Conservation (phyloP, 116 monocot genomes). For the Phalaenopsis hybrid region DNA sequence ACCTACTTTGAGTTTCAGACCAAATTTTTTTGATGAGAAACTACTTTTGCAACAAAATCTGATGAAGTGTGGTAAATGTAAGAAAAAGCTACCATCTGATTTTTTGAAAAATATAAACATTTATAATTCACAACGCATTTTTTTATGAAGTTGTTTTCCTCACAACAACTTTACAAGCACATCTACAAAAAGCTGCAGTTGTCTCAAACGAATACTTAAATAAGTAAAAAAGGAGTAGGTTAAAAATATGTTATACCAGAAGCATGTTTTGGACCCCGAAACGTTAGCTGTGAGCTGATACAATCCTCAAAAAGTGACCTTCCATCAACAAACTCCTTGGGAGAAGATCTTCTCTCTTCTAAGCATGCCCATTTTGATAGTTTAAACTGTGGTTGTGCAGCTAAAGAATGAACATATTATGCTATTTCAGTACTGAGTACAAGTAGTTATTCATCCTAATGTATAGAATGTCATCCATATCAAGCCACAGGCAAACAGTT, state of each 20-base stretch:
- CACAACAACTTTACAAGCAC: too few relatives aligned
- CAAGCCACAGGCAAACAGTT: background rate
- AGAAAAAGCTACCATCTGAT: too few relatives aligned
- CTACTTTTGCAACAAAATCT: too few relatives aligned
- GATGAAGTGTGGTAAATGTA: too few relatives aligned
- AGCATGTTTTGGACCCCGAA: slow-evolving; percentile 18
- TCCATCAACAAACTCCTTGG: slow-evolving; percentile 10
- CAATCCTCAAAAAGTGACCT: slow-evolving; percentile 3
- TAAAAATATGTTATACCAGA: slow-evolving; percentile 16
- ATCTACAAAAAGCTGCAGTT: too few relatives aligned
- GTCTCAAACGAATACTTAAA: background rate
- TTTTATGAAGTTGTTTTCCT: too few relatives aligned
- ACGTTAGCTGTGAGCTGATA: slow-evolving; percentile 31
- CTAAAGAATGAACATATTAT: slow-evolving; percentile 10
- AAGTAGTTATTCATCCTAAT: background rate
- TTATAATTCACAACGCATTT: too few relatives aligned
- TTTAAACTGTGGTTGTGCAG: slow-evolving; percentile 36
- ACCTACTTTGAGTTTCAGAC: too few relatives aligned
- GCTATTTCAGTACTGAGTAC: background rate
- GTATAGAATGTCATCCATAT: background rate
- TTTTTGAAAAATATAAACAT: too few relatives aligned
- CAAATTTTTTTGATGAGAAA: too few relatives aligned
- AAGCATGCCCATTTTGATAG: slow-evolving; percentile 52
- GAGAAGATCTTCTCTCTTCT: slow-evolving; percentile 18
- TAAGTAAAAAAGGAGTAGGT: background rate